Base-by-base conservation (phyloP, 2,329 filamentous ascomycete species). In the Trichoderma koningii region DNA sequence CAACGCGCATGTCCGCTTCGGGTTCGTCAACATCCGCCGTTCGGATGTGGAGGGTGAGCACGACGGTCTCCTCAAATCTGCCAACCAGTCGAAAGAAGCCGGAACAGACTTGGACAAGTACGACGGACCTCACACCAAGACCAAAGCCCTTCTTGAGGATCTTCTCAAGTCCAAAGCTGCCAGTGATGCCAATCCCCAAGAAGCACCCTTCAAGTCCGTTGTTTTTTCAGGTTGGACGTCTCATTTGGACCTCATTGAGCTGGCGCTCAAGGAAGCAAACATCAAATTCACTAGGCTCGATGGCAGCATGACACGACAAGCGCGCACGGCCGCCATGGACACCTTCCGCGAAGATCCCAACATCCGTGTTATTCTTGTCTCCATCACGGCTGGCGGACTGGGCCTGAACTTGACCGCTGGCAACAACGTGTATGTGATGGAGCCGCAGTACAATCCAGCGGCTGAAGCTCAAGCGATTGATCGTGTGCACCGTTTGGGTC, bases 361-460 rank as follows among this genome's bases (percentile, higher is more conserved):
- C 1, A 85, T 96, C 42, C 87, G 88, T 38, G 89, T 97, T 61
- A 93, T 98, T 57, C 85, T 98, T 10, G 92, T 97, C 15, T 97
- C 92, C 10, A 96, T 97, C 76, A 92, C 89, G 73, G 94, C 94
- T 0, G 95, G 94, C 68, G 94, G 95, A 19, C 85, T 97, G 17
- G 94, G 94, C 15, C 87, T 98, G 45, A 98, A 98, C 73, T 81
- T 99, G 67, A 98, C 94, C 0, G 89, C 88, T 69, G 95, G 95
- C 6, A 92, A 89, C 69, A 83, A 91, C 62, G 96, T 99, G 4
- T 99, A 89, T 79, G 95, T 99, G 90, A 98, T 99, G 95, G 95
- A 99, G 76, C 95, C 95, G 0, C 99, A 95, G 94, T 99, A 95
- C 95, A 96, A 91, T 74, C 98, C 94, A 76, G 93, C 95, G 0